Base-by-base conservation (phyloP, 1,284 basidiomycete genomes). In the Ustilago cynodontis region DNA sequence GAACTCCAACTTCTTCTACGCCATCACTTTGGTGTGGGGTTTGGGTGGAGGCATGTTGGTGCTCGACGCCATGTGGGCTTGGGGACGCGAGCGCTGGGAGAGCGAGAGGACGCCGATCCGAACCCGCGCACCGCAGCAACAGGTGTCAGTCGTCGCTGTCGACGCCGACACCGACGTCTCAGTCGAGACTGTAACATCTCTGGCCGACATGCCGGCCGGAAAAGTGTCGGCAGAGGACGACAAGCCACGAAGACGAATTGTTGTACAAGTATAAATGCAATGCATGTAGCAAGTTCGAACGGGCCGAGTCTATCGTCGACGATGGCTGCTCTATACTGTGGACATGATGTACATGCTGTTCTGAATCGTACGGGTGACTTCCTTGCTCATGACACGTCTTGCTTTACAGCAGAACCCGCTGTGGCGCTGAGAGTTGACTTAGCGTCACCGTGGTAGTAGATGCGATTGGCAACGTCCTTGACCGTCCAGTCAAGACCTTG, bases 1-100 rank as follows among this genome's bases (percentile, higher is more conserved):
- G 1, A 99, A 99, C 83, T 95, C 96, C 50, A 99, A 99, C 86
- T 99, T 99, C 87, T 98, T 94, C 88, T 99, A 98, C 83, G 96
- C 96, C 0, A 92, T 93, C 5, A 98, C 94, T 1, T 88, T 98
- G 77, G 95, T 99, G 5, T 95, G 95, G 86, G 94, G 93, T 0
- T 89, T 94, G 78, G 93, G 92, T 9, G 92, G 94, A 59, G 94
- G 93, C 0, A 90, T 92, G n/a, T 91, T 91, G 5, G 82, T 96
- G 37, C 88, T 94, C 6, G 95, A 97, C 81, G 90, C 90, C 13
- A 88, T 93, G 26, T 94, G 92, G 88, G 93, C 94, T 4, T 84
- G 81, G 83, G 80, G 83, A 11, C 76, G 78, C 14, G 71, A 76
- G 22, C 69, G 70, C 13, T 84, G 82, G 82, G 82, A 84, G 49